phyloP scores from a whole-genome alignment of 495 filamentous ascomycete genomes.

The Talaromyces thailandensis region DNA sequence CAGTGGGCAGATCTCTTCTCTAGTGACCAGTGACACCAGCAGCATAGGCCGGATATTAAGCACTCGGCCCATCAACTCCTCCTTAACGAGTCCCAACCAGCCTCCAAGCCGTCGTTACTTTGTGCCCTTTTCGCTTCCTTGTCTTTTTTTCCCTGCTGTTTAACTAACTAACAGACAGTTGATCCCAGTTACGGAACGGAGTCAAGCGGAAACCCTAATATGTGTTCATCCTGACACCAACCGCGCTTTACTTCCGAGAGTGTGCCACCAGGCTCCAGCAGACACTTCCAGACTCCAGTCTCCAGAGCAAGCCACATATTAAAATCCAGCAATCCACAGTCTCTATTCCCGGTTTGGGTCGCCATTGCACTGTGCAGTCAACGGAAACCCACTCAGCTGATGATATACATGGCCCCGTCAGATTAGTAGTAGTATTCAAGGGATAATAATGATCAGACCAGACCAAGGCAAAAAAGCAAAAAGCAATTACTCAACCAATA shows the following conservation, averaged over 20 bases:
- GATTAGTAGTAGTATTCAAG: background rate
- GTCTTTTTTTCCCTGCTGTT: background rate
- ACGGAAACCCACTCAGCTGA: background rate
- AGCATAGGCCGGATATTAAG: background rate
- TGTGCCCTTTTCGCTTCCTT: background rate
- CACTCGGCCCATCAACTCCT: background rate
- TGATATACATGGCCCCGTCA: background rate
- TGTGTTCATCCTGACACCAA: background rate
- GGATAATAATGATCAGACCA: background rate
- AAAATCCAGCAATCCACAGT: background rate
- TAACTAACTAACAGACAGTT: background rate
- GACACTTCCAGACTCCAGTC: background rate
- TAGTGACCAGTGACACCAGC: background rate
- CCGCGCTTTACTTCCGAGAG: background rate
- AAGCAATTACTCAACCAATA: background rate
- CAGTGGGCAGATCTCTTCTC: background rate
- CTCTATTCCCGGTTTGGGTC: background rate
- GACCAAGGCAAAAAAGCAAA: background rate
- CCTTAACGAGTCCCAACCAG: background rate
- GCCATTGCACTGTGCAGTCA: background rate
- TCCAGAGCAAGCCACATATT: background rate
- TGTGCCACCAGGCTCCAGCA: background rate
- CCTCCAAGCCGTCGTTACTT: background rate
- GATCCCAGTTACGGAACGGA: background rate
- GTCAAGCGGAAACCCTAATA: background rate